phyloP scores from a whole-genome alignment of 345 rosid genomes.

The Clarkia xantiana region DNA sequence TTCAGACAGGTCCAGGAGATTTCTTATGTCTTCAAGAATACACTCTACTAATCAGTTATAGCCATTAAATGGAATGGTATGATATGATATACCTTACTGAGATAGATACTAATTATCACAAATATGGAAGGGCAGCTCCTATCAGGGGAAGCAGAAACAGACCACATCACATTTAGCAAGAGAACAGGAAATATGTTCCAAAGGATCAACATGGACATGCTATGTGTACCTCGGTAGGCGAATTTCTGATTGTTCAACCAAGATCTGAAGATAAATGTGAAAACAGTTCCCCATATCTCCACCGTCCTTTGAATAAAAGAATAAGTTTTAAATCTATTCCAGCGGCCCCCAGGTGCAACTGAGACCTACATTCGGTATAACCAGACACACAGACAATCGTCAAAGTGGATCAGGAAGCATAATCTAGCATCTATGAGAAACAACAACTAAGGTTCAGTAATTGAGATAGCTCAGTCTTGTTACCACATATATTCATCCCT shows the following conservation, averaged over 20 bases:
- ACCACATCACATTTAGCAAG: neutral
- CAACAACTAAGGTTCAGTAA: neutral
- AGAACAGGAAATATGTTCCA: neutral
- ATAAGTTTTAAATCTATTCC: slow-evolving; percentile 93
- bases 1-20: no score
- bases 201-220: neutral
- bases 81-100: no score
- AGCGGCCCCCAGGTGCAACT: slow-evolving; percentile 88
- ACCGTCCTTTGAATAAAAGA: slow-evolving; percentile 83
- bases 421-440: neutral
- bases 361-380: slow-evolving; percentile 44
- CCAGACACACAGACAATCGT: neutral
- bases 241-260: slow-evolving; percentile 83
- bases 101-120: no score
- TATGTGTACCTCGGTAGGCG: slow-evolving; percentile 53
- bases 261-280: slow-evolving; percentile 57
- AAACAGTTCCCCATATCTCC: slow-evolving; percentile 94
- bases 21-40: no score
- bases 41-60: no score
- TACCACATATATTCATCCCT: no score
- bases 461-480: no score
- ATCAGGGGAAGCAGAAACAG: no score
- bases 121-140: no score
- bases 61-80: no score
- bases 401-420: no score